Evolutionary conservation across 2,329 filamentous ascomycete species (phyloP).

Genomic region (Colletotrichum liriopes): DNA sequence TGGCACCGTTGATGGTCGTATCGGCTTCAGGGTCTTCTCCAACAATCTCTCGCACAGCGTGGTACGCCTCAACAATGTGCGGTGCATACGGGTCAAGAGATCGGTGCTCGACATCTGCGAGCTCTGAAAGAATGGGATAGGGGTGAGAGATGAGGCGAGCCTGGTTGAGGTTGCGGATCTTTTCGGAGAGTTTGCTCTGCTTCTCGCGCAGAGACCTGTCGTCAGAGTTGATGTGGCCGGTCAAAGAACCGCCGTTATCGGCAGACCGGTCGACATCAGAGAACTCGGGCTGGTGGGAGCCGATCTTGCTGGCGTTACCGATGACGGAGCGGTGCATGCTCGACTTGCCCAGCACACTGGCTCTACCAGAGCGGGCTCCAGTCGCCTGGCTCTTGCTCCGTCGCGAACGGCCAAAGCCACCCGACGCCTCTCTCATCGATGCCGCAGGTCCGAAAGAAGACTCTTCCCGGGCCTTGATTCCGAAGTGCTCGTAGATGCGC

Average conservation of each 20-base stretch:
- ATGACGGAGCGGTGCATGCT: constrained; percentile 88
- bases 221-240: constrained; percentile 71
- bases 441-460: constrained; percentile 52
- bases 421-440: constrained; percentile 63
- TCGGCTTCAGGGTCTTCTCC: constrained; percentile 77
- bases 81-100: constrained; percentile 80
- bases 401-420: constrained; percentile 73
- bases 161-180: constrained; percentile 84
- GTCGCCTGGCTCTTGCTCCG: constrained; percentile 65
- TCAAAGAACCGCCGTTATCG: constrained; percentile 61
- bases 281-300: constrained; percentile 72
- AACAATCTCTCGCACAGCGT: constrained; percentile 84
- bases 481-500: constrained; percentile 96
- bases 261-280: constrained; percentile 76
- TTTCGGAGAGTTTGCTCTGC: constrained; percentile 84
- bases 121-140: constrained; percentile 83
- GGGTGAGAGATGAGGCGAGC: constrained; percentile 76
- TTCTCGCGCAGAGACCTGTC: constrained; percentile 87
- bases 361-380: constrained; percentile 72
- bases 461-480: constrained; percentile 77
- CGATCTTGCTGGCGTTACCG: constrained; percentile 80
- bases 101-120: constrained; percentile 81
- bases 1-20: constrained; percentile 72
- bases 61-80: constrained; percentile 86
- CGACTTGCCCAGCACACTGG: constrained; percentile 69